Conservation (phyloP, 2,329 filamentous ascomycete species). For the Diaporthe vaccinii region DNA sequence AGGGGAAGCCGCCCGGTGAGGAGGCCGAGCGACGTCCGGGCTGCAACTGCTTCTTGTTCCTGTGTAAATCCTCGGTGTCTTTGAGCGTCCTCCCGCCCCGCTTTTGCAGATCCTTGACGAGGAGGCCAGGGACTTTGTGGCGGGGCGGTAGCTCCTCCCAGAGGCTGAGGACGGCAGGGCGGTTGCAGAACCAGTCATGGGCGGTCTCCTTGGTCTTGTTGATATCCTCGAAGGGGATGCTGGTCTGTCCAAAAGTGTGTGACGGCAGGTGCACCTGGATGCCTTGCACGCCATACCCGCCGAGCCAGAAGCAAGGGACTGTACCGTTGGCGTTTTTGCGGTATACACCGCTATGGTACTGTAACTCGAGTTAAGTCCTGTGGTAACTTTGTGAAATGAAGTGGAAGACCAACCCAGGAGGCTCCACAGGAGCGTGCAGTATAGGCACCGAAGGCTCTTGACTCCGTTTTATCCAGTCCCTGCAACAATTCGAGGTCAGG, state of each 20-base stretch:
- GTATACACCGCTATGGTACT: constrained; percentile 23
- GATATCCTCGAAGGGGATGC: background rate
- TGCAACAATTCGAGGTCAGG: background rate
- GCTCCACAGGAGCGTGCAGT: constrained; percentile 4
- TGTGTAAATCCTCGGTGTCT: background rate
- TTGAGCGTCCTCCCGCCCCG: background rate
- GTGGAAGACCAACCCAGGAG: background rate
- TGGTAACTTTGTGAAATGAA: background rate
- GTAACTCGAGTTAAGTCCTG: background rate
- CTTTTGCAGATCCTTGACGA: background rate
- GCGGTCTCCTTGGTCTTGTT: background rate
- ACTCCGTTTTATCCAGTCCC: background rate
- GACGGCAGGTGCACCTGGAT: constrained; percentile 9
- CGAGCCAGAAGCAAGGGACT: constrained; percentile 14
- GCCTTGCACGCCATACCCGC: background rate
- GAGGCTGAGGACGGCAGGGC: background rate
- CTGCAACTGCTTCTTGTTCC: background rate
- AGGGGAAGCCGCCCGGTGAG: background rate
- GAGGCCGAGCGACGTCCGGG: background rate
- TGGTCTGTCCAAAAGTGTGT: background rate
- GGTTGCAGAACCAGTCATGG: constrained; percentile 18
- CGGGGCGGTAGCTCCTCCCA: background rate
- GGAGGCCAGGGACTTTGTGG: background rate
- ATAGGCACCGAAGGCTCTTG: background rate
- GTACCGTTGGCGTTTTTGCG: background rate